Evolutionary conservation across 257 asterid species (phyloP), one percentile per base, ranked within the genome.

Genomic region (Verbascum thapsus): DNA sequence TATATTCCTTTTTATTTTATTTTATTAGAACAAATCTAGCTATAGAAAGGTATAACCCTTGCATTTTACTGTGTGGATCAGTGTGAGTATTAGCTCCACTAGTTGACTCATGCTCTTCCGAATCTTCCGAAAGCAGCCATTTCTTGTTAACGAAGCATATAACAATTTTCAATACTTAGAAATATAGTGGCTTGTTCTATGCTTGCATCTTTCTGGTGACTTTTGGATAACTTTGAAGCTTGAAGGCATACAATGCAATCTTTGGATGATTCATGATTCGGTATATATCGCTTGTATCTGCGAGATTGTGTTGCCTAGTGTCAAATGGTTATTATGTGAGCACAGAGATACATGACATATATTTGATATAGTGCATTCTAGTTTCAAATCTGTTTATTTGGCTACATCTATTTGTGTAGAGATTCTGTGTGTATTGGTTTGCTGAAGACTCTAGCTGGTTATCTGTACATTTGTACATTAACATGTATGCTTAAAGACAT

Each of bases 181-280:
- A 1, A 26, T 5, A 26, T 26, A 26, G 3, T 26, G 32, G 32
- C 32, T 26, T 45, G 32, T 18, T 8, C 40, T 39, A 17, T 61
- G 47, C 43, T 47, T 26, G 34, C 67, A 34, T 44, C 12, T 32
- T 40, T 30, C 17, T 61, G 30, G 39, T 61, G 45, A 17, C 16
- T 61, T 19, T 63, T 35, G 69, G 53, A 48, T 17, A n/a, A 5
- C 53, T 7, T n/a, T n/a, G n/a, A 16, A 17, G 8, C 53, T 48
- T 48, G 18, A 35, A 51, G 37, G 57, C 38, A 22, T 51, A 22
- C 22, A 11, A 50, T 50, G 35, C 57, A 22, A 51, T 51, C 38
- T 51, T 22, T 23, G 17, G 38, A 11, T 0, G 12, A 22, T 51
- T 8, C 3, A 11, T 0, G 12, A 22, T 51, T 8, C 3, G 16